These are phyloP conservation scores for Cercospora sp. DNA, from an alignment of 2,329 filamentous ascomycete genomes.

Conservation along the genomic window DNA sequence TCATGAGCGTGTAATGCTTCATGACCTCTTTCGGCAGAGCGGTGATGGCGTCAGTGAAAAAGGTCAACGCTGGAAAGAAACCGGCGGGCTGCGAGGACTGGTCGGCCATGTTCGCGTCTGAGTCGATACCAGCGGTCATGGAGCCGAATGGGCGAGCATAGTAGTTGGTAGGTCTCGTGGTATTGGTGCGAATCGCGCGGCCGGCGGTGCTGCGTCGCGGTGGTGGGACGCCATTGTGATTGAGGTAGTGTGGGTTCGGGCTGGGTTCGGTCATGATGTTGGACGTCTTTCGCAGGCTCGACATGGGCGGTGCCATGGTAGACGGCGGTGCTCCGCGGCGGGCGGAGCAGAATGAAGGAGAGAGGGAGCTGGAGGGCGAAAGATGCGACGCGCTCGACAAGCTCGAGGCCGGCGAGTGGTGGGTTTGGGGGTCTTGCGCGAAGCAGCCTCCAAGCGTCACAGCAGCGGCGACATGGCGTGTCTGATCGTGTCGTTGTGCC, in stretches of 20 bases:
- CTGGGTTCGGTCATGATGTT: conserved; percentile 2
- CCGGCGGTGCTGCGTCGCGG: conserved; percentile 39
- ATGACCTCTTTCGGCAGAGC: conserved; percentile 93
- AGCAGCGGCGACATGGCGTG: not conserved
- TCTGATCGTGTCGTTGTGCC: not conserved
- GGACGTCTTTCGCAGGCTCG: conserved; percentile 8
- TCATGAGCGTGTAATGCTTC: conserved; percentile 90
- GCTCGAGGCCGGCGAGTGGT: not conserved
- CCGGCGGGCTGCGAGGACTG: conserved; percentile 41
- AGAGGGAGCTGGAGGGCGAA: not conserved
- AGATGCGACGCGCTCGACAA: conserved; percentile 1
- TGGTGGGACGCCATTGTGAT: conserved; percentile 16
- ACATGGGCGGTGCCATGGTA: conserved; percentile 14
- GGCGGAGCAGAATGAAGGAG: not conserved
- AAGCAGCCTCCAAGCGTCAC: not conserved
- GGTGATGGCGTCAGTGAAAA: conserved; percentile 88
- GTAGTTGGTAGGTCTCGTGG: conserved; percentile 51
- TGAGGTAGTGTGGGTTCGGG: conserved; percentile 6
- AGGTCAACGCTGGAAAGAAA: conserved; percentile 66
- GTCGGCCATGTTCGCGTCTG: conserved; percentile 30
- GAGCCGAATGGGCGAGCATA: conserved; percentile 52
- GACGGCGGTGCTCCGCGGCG: not conserved
- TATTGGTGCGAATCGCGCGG: conserved; percentile 49
- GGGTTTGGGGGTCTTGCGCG: not conserved
- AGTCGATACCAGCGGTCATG: conserved; percentile 39